Evolutionary conservation across 305 asterid species (phyloP).

Genomic region (Fraxinus dipetala): DNA sequence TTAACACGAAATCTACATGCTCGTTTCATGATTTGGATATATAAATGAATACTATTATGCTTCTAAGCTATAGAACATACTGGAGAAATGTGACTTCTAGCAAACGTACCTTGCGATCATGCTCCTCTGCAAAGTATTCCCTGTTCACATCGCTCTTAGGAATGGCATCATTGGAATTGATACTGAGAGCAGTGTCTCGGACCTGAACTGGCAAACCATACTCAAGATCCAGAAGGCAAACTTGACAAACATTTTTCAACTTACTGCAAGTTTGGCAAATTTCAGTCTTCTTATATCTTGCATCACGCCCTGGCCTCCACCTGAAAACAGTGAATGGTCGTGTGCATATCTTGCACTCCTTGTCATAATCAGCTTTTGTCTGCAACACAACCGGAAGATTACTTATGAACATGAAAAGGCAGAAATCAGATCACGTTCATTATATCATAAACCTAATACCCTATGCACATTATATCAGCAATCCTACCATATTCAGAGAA

Average conservation of each 20-base stretch:
- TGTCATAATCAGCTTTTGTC: slow-evolving; percentile 90
- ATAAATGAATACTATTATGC: not conserved
- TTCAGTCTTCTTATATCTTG: slow-evolving; percentile 88
- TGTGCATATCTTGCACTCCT: slow-evolving; percentile 96
- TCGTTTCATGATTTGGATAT: not conserved
- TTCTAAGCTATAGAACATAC: not conserved
- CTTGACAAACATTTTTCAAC: slow-evolving; percentile 95
- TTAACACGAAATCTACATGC: not conserved
- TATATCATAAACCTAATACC: not conserved
- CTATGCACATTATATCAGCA: not conserved
- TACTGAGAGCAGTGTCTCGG: slow-evolving; percentile 84
- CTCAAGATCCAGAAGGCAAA: slow-evolving; percentile 93
- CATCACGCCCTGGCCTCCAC: slow-evolving; percentile 99
- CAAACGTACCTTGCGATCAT: slow-evolving; percentile 72
- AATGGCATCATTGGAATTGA: slow-evolving; percentile 82
- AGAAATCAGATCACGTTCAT: not conserved
- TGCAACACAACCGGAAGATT: slow-evolving; percentile 23
- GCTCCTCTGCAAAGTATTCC: slow-evolving; percentile 94
- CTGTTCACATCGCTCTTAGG: slow-evolving; percentile 95
- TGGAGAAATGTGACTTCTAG: not conserved
- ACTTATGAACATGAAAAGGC: not conserved
- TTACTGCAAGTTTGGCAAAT: slow-evolving; percentile 96
- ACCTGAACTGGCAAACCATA: slow-evolving; percentile 97
- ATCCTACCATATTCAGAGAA: not conserved
- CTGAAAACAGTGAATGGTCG: slow-evolving; percentile 93